Evolutionary conservation across 305 asterid genomes (phyloP).

Genomic region (Rubia balearica): DNA sequence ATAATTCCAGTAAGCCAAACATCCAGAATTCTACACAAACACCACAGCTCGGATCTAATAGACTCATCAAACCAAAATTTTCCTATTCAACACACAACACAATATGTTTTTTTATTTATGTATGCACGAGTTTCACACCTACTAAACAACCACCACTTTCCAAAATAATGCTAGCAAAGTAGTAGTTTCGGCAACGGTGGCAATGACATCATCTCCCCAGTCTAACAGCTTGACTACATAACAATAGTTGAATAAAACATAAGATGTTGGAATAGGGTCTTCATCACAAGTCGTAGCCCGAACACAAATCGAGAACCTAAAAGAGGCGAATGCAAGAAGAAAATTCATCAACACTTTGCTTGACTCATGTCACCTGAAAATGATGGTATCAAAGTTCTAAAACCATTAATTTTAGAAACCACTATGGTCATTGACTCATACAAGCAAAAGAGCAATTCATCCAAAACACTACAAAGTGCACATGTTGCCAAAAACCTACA

Average conservation of each 20-base stretch:
- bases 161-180: conserved; percentile 65
- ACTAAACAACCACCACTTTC: conserved; percentile 90
- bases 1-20: conserved; percentile 5
- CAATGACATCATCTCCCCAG: conserved; percentile 93
- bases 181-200: conserved; percentile 69
- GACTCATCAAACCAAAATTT: neutral
- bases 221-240: conserved; percentile 73
- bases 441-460: neutral
- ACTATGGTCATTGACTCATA: neutral
- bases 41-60: conserved; percentile 2
- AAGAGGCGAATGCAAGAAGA: neutral
- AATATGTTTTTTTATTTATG: no score
- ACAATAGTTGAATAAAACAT: neutral
- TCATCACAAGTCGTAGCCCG: neutral
- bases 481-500: no score
- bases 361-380: neutral
- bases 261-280: neutral
- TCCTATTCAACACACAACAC: conserved; percentile 34
- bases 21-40: neutral
- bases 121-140: conserved; percentile 60
- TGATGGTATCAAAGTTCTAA: neutral
- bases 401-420: neutral
- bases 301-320: neutral
- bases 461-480: neutral
- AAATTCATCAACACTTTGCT: neutral